These are phyloP conservation scores for Trypanosoma melophagium DNA, from an alignment of 208 protist species.

Conservation along the genomic window DNA sequence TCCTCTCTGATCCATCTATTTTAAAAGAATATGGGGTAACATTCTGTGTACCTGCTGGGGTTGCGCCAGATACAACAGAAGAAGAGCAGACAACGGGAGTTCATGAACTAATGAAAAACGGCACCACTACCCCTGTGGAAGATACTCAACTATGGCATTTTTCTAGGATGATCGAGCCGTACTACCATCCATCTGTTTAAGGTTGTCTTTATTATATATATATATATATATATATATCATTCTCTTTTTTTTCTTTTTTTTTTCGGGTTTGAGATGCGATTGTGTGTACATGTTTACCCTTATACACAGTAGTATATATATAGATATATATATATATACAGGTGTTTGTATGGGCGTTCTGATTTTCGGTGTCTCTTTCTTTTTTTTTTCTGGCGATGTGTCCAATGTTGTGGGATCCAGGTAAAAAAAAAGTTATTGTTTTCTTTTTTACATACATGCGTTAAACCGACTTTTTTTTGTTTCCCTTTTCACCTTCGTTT, in stretches of 20 bases:
- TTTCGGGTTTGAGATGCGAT: not conserved
- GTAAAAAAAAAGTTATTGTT: not conserved
- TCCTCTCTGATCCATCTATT: conserved; percentile 38
- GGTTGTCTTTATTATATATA: not conserved
- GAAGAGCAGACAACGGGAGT: conserved; percentile 32
- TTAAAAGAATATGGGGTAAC: conserved; percentile 63
- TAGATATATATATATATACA: no score
- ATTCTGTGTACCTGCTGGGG: conserved; percentile 55
- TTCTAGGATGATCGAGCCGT: conserved; percentile 25
- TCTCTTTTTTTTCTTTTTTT: conserved; percentile 2
- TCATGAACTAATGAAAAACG: conserved; percentile 27
- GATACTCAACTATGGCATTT: conserved; percentile 29
- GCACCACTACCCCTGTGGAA: conserved; percentile 25
- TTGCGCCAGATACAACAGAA: conserved; percentile 35
- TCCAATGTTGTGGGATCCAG: no score
- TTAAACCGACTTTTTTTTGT: not conserved
- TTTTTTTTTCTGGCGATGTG: not conserved
- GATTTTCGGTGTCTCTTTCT: not conserved
- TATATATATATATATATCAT: not conserved
- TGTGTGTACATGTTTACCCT: no score
- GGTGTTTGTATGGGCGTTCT: conserved; percentile 8
- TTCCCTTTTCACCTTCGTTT: conserved; percentile 21
- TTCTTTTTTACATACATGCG: not conserved
- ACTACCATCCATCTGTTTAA: conserved; percentile 8
- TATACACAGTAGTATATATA: no score